Evolutionary conservation across 495 filamentous ascomycete species (phyloP).

Genomic region (Neurospora sp.): DNA sequence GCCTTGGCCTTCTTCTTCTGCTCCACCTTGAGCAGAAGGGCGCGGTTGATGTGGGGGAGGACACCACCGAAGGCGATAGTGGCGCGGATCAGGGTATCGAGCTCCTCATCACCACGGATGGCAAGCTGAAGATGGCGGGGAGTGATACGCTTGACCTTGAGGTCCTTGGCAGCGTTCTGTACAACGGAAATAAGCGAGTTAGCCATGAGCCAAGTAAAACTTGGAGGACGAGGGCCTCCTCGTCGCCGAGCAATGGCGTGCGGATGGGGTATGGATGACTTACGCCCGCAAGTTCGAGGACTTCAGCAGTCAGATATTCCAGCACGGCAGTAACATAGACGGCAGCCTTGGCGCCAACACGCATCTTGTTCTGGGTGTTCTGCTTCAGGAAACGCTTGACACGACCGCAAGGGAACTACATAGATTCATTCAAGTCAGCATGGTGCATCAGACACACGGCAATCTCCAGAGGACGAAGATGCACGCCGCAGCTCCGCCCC

Average conservation of each 20-base stretch:
- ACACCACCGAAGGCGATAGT: constrained; percentile 99
- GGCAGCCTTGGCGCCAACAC: constrained; percentile 95
- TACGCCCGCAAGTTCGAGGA: constrained; percentile 88
- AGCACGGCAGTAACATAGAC: constrained; percentile 98
- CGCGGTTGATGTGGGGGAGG: constrained; percentile 96
- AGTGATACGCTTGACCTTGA: constrained; percentile 99
- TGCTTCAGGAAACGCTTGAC: constrained; percentile 99
- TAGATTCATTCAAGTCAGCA: not conserved
- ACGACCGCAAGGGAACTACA: constrained; percentile 96
- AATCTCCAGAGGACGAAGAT: not conserved
- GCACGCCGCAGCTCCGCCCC: not conserved
- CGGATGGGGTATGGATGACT: constrained; percentile 21
- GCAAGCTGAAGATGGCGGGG: constrained; percentile 96
- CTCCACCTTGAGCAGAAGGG: constrained; percentile 94
- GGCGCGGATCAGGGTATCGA: constrained; percentile 93
- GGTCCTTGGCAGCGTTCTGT: constrained; percentile 92
- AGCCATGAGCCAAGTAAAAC: not conserved
- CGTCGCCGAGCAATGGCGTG: not conserved
- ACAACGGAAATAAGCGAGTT: not conserved
- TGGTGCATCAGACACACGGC: constrained; percentile 20
- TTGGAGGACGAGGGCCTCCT: not conserved
- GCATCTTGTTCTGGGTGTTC: constrained; percentile 99
- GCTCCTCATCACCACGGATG: constrained; percentile 96
- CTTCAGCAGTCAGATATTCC: constrained; percentile 97
- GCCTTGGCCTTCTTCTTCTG: constrained; percentile 96